These are phyloP conservation scores for Penicillium sp. DNA, from an alignment of 2,329 filamentous ascomycete species.

Conservation along the genomic window DNA sequence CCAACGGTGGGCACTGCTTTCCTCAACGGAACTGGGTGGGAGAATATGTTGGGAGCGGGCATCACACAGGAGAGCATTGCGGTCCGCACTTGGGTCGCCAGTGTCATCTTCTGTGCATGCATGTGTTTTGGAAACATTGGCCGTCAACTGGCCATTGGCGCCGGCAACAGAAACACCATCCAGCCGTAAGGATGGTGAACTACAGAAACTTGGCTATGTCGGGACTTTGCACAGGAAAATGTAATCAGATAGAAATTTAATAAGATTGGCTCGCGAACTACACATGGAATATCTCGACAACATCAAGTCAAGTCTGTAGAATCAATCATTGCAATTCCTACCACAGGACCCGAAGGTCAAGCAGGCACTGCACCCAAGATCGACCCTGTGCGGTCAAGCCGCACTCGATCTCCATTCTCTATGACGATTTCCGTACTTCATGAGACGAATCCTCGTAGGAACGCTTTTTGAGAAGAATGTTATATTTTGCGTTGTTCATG, in stretches of 20 bases:
- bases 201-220: slow-evolving; percentile 1
- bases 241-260: slow-evolving; percentile 7
- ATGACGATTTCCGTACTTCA: slow-evolving; percentile 55
- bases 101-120: slow-evolving; percentile 88
- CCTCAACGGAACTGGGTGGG: slow-evolving; percentile 28
- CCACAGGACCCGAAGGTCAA: slow-evolving; percentile 40
- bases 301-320: slow-evolving; percentile 48
- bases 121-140: slow-evolving; percentile 97
- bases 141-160: slow-evolving; percentile 60
- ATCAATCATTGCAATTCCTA: slow-evolving; percentile 56
- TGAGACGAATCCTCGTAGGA: slow-evolving; percentile 51
- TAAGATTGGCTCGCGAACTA: slow-evolving; percentile 1
- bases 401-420: slow-evolving; percentile 50
- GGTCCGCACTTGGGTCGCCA: slow-evolving; percentile 80
- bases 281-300: neutral
- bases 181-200: slow-evolving; percentile 16
- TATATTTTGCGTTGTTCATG: slow-evolving; percentile 53
- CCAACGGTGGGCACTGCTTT: slow-evolving; percentile 28
- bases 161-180: slow-evolving; percentile 18
- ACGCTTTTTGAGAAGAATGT: slow-evolving; percentile 54
- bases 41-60: slow-evolving; percentile 29
- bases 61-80: slow-evolving; percentile 50
- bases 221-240: slow-evolving; percentile 1
- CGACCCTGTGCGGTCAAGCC: slow-evolving; percentile 36
- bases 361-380: slow-evolving; percentile 56